Percentiles rank a stretch among this genome's conserved stretches.
These are phyloP conservation scores for Blastobotrys buckinghamii DNA, from an alignment of 1,139 yeast genomes.

Conservation along the genomic window DNA sequence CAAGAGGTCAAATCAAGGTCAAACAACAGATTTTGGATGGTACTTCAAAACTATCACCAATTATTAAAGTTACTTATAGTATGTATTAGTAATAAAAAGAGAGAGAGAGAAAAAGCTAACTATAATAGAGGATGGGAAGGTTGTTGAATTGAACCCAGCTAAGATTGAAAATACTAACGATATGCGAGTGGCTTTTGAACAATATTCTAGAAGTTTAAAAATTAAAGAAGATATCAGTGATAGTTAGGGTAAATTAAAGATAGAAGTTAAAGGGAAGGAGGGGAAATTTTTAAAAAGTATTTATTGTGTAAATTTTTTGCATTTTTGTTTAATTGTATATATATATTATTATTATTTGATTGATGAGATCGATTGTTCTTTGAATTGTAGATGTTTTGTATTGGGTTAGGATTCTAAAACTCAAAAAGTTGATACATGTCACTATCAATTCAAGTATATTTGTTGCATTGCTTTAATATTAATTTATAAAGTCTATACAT, in stretches of 20 bases:
- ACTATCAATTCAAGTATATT: too few relatives aligned
- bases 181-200: slow-evolving; percentile 39
- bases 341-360: too few relatives aligned
- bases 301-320: neutral
- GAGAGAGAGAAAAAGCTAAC: slow-evolving; percentile 1
- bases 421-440: too few relatives aligned
- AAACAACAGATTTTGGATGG: slow-evolving; percentile 27
- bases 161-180: slow-evolving; percentile 33
- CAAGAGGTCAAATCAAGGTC: slow-evolving; percentile 27
- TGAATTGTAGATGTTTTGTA: too few relatives aligned
- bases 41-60: slow-evolving; percentile 45
- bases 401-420: too few relatives aligned
- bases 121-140: slow-evolving; percentile 60
- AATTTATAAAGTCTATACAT: too few relatives aligned
- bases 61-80: slow-evolving; percentile 66
- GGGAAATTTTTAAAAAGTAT: too few relatives aligned
- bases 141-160: slow-evolving; percentile 62
- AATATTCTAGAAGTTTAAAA: slow-evolving; percentile 52
- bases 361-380: too few relatives aligned
- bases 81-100: slow-evolving; percentile 19
- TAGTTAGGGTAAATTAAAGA: neutral
- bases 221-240: slow-evolving; percentile 40
- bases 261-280: too few relatives aligned
- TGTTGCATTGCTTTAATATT: too few relatives aligned
- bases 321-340: neutral